A percentile compares a stretch with the other conserved stretches of the same genome.
Conservation (phyloP, 805 yeast genomes). For the Naumovozyma castellii region DNA sequence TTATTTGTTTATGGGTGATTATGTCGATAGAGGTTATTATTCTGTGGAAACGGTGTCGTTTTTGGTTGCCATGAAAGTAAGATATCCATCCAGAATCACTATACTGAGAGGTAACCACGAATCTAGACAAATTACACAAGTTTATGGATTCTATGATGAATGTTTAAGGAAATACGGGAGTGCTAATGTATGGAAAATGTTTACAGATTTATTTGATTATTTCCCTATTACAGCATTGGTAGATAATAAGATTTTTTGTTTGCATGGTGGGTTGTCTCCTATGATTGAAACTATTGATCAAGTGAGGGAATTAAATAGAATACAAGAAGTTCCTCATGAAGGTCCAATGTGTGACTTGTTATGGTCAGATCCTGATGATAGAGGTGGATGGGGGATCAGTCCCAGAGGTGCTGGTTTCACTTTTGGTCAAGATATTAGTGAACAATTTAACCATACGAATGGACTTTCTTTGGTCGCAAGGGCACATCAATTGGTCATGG, state of each 20-base stretch:
- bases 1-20: constrained; percentile 84
- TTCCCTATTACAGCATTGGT: constrained; percentile 90
- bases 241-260: constrained; percentile 81
- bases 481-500: constrained; percentile 97
- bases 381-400: constrained; percentile 97
- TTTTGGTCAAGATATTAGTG: constrained; percentile 91
- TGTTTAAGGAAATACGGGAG: constrained; percentile 87
- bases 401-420: constrained; percentile 99
- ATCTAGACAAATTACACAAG: constrained; percentile 92
- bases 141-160: constrained; percentile 92
- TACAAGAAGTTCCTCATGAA: constrained; percentile 95
- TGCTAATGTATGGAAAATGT: constrained; percentile 88
- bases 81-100: constrained; percentile 86
- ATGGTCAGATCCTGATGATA: constrained; percentile 96
- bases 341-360: constrained; percentile 95
- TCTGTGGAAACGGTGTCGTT: constrained; percentile 88
- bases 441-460: constrained; percentile 87
- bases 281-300: constrained; percentile 90
- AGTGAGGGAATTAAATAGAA: constrained; percentile 80
- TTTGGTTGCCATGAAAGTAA: constrained; percentile 81
- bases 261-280: constrained; percentile 93
- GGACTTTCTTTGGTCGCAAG: constrained; percentile 78
- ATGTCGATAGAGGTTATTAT: constrained; percentile 73
- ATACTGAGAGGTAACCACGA: constrained; percentile 92
- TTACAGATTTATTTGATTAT: constrained; percentile 85